A percentile compares a stretch with the other conserved stretches of the same genome.
phyloP scores from a whole-genome alignment of 164 flowering plant genomes.

The Stephania japonica region DNA sequence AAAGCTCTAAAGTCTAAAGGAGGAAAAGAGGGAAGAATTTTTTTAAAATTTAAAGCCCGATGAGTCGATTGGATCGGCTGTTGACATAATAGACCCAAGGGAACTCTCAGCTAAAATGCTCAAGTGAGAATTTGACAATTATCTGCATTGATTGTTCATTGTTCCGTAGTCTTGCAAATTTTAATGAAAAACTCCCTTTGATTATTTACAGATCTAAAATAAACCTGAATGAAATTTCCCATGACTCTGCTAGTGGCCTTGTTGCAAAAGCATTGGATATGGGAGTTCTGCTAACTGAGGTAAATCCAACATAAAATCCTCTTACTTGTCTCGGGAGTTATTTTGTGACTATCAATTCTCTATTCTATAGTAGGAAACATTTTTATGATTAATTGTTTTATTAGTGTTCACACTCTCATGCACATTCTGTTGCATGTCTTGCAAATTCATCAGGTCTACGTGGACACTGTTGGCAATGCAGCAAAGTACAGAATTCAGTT shows the following conservation, averaged over 20 bases:
- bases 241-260: constrained; percentile 88
- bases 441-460: constrained; percentile 57
- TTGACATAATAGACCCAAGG: constrained; percentile 86
- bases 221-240: constrained; percentile 89
- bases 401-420: neutral
- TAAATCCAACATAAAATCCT: constrained; percentile 11
- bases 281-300: constrained; percentile 91
- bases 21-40: constrained; percentile 88
- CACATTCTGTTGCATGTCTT: neutral
- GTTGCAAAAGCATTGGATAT: constrained; percentile 49
- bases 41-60: constrained; percentile 69
- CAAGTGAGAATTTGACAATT: constrained; percentile 32
- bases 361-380: too few species aligned
- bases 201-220: constrained; percentile 56
- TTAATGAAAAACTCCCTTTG: neutral
- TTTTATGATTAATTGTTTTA: neutral
- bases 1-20: constrained; percentile 86
- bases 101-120: constrained; percentile 96
- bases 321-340: too few species aligned
- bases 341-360: too few species aligned
- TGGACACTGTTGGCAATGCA: constrained; percentile 93
- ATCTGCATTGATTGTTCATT: neutral
- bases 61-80: constrained; percentile 84
- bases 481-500: constrained; percentile 71
- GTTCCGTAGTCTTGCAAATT: neutral